Conservation (phyloP, 2,329 filamentous ascomycete genomes). For the Tolypocladium ophioglossoides region DNA sequence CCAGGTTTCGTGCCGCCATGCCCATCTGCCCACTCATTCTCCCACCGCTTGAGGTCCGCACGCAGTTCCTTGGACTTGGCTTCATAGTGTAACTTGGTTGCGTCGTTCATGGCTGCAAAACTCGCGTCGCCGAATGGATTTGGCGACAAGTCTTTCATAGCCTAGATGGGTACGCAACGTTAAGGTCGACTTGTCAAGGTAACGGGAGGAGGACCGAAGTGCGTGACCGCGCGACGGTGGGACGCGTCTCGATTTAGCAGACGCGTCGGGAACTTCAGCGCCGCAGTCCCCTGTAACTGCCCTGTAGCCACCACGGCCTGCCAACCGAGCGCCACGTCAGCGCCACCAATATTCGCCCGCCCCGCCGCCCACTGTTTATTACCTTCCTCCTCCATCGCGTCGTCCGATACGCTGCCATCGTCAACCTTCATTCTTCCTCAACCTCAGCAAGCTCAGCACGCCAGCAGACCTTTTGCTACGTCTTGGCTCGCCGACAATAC, state of each 20-base stretch:
- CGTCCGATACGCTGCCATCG: not conserved
- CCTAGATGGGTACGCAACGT: not conserved
- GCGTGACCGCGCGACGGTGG: not conserved
- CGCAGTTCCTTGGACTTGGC: conserved; percentile 44
- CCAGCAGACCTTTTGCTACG: not conserved
- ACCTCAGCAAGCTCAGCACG: not conserved
- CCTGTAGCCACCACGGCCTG: too few species aligned
- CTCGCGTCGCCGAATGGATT: not conserved
- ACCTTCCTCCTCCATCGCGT: too few species aligned
- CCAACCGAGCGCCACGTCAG: too few species aligned
- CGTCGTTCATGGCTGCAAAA: conserved; percentile 32
- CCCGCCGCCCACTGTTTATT: too few species aligned
- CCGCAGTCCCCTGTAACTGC: not conserved
- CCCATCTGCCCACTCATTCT: conserved; percentile 51
- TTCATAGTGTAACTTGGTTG: conserved; percentile 34
- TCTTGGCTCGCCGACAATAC: not conserved
- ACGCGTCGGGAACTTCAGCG: not conserved
- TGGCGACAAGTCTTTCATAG: not conserved
- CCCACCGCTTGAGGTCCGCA: conserved; percentile 64
- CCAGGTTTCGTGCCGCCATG: conserved; percentile 59
- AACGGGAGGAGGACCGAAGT: not conserved
- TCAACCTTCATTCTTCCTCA: not conserved
- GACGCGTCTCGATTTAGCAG: not conserved
- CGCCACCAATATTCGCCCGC: too few species aligned
- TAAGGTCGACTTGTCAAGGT: not conserved